Conservation (phyloP, 176 grass and related monocot genomes). For the Eleusine indica region DNA sequence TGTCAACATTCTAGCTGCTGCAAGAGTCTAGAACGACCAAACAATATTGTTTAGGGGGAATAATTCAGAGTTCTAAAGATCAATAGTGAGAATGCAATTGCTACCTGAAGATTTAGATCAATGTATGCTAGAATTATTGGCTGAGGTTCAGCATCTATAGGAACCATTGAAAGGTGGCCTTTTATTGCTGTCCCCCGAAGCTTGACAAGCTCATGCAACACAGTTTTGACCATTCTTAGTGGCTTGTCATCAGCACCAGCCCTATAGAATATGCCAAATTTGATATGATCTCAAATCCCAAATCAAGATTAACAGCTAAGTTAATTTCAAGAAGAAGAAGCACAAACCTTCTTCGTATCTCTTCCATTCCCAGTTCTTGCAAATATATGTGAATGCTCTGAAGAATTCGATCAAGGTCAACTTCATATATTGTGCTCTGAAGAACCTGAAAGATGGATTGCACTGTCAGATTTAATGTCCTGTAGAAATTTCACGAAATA, state of each 20-base stretch:
- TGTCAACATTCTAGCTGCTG: conserved; percentile 98
- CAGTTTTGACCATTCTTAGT: conserved; percentile 99
- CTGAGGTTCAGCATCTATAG: conserved; percentile 97
- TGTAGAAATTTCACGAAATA: neutral
- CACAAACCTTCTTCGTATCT: conserved; percentile 86
- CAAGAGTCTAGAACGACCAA: conserved; percentile 72
- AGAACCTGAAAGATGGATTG: conserved; percentile 67
- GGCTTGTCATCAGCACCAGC: conserved; percentile 99
- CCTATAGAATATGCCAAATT: conserved; percentile 51
- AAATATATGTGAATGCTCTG: conserved; percentile 98
- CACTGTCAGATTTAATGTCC: conserved; percentile 18
- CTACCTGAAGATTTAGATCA: conserved; percentile 99
- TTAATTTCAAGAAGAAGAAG: conserved; percentile 7
- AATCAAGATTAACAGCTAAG: neutral
- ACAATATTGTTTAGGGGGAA: conserved; percentile 18
- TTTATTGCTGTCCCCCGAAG: conserved; percentile 97
- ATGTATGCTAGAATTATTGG: conserved; percentile 99
- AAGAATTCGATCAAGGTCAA: conserved; percentile 96
- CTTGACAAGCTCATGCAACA: conserved; percentile 98
- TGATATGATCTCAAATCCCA: conserved; percentile 17
- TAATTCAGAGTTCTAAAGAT: neutral
- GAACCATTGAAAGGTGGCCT: conserved; percentile 99
- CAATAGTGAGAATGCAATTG: neutral
- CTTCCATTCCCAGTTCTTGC: conserved; percentile 99
- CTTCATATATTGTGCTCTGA: conserved; percentile 92